These are phyloP conservation scores for Diplotaxis tenuifolia DNA, from an alignment of 345 rosid species.

Conservation along the genomic window DNA sequence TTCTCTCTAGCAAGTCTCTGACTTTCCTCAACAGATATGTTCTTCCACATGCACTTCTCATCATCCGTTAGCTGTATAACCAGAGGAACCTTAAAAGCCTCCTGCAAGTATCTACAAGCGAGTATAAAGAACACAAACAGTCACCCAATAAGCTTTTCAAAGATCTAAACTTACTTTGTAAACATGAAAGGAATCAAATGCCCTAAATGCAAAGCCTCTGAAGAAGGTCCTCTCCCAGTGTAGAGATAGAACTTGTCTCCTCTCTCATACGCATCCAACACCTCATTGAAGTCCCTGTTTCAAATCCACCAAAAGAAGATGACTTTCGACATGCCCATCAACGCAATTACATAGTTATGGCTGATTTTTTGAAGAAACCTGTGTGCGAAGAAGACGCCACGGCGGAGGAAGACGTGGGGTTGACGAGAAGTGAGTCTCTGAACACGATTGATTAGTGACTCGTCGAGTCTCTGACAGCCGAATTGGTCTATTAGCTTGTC, in stretches of 20 bases:
- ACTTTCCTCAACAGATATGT: conserved; percentile 76
- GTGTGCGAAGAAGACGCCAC: conserved; percentile 91
- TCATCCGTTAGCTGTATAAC: conserved; percentile 94
- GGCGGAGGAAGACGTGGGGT: conserved; percentile 85
- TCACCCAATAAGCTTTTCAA: not conserved
- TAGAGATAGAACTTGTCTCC: conserved; percentile 86
- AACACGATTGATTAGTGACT: conserved; percentile 64
- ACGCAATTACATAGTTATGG: not conserved
- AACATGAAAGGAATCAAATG: conserved; percentile 98
- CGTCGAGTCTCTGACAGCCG: conserved; percentile 80
- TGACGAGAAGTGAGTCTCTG: conserved; percentile 68
- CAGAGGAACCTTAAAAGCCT: conserved; percentile 89
- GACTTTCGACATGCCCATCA: not conserved
- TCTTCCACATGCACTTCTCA: conserved; percentile 93
- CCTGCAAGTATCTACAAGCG: conserved; percentile 63
- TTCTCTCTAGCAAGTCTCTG: conserved; percentile 90
- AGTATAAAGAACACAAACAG: not conserved
- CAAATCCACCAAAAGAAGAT: not conserved
- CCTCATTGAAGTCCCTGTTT: conserved; percentile 67
- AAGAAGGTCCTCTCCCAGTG: conserved; percentile 97
- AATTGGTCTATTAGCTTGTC: conserved; percentile 86
- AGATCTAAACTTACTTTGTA: conserved; percentile 56
- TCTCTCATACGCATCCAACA: conserved; percentile 71
- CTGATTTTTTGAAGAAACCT: conserved; percentile 35
- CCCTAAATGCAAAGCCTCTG: conserved; percentile 88